phyloP scores from a whole-genome alignment of 352 stramenopile species.

The Phytophthora lateralis region DNA sequence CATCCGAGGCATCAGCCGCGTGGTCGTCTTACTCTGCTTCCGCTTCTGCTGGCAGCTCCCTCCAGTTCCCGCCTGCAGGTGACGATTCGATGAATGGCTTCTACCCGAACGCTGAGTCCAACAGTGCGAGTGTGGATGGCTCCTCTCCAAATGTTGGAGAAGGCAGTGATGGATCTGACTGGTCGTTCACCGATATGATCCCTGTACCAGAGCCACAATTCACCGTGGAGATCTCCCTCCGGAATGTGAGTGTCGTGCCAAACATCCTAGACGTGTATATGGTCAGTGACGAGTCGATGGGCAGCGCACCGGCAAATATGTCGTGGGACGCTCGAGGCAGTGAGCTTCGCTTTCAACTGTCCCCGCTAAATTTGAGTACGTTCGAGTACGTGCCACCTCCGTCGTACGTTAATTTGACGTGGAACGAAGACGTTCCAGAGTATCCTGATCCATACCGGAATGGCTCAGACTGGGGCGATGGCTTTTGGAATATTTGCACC shows the following conservation, averaged over 20 bases:
- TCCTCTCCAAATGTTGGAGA: slow-evolving; percentile 13
- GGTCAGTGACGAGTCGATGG: slow-evolving; percentile 4
- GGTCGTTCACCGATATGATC: slow-evolving; percentile 13
- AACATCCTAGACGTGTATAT: slow-evolving; percentile 15
- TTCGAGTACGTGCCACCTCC: slow-evolving; percentile 53
- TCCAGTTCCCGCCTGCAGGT: slow-evolving; percentile 17
- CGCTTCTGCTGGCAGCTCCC: slow-evolving; percentile 3
- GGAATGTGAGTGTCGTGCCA: slow-evolving; percentile 41
- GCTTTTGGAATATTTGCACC: slow-evolving; percentile 21
- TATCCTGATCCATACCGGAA: slow-evolving; percentile 21
- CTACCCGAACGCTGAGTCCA: slow-evolving; percentile 2
- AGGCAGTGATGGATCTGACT: slow-evolving; percentile 1
- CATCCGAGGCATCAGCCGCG: slow-evolving; percentile 10
- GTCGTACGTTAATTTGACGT: slow-evolving; percentile 36
- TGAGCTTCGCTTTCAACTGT: slow-evolving; percentile 22
- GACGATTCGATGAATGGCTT: slow-evolving; percentile 6
- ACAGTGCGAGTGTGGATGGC: slow-evolving; percentile 12
- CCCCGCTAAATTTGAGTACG: slow-evolving; percentile 38
- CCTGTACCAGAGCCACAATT: slow-evolving; percentile 32
- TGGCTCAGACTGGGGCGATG: slow-evolving; percentile 5
- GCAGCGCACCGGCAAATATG: slow-evolving; percentile 3
- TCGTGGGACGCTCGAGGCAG: slow-evolving; percentile 7
- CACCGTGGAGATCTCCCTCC: slow-evolving; percentile 38
- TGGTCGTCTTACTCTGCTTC: slow-evolving; percentile 17
- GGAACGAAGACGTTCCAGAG: slow-evolving; percentile 28